Base-by-base conservation (phyloP, 768 basidiomycete species). In the Fomitopsis serialis region DNA sequence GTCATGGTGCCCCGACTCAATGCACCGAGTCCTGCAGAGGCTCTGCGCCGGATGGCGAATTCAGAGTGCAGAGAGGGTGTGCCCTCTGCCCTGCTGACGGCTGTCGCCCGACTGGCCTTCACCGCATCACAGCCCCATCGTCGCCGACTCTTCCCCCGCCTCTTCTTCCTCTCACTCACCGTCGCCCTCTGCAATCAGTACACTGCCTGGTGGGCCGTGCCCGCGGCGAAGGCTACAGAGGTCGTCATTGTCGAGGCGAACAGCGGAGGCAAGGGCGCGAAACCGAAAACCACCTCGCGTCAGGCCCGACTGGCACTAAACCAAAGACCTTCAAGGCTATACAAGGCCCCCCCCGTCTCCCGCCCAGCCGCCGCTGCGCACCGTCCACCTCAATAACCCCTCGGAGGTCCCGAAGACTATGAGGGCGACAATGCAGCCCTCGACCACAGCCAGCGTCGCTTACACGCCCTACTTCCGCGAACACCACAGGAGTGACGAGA, bases 331-430 rank as follows among this genome's bases (percentile, higher is more conserved):
- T 70, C 45, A 72, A 70, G 36, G 70, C 68, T 52, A 7, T 82
- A 84, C 0, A 83, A 85, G 10, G 79, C 80, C 72, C 49, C 76
- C 74, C 29, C 81, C 75, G 8, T 82, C 85, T 0, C 84, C 85
- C 10, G 79, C 83, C 2, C 70, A 68, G 1, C 77, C 77, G 4
- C 82, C 78, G 0, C 67, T 83, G 17, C 71, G 76, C 50, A 91
- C 89, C 1, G 76, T 91, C 46, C 76, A 89, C 3, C 76, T 91
- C 22, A 74, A 84, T 2, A 88, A 91, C 61, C 66, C 9, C 78
- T 92, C 2, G 88, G 87, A 2, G 88, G 89, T 0, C 87, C 85
- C 1, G 76, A 79, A 1, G 82, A 85, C 59, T 91, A 90, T 66
- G 85, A 87, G 53, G 82, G 90, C 44, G 82, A 90, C 60, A 78